Evolutionary conservation across 768 basidiomycete species (phyloP), one percentile per base, ranked within the genome.

Genomic region (Russula vinacea): DNA sequence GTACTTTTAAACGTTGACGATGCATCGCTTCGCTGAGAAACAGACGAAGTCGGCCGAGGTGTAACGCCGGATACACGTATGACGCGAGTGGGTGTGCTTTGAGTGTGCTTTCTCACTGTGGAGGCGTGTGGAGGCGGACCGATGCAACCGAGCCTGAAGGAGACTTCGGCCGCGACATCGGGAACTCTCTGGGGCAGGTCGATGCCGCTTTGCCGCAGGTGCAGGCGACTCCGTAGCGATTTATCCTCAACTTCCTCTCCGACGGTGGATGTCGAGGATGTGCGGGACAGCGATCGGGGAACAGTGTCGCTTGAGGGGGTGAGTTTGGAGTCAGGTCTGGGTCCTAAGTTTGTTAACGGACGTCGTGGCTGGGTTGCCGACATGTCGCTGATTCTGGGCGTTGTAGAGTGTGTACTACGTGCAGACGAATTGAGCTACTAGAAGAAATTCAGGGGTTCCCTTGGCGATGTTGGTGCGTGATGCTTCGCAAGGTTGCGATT

Each of bases 321-420:
- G 10, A 90, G 77, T 70, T 90, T 90, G 6, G 88, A 90, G 67
- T 91, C 89, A 2, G 89, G 89, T 19, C 76, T 70, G 22, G 66
- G 66, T 11, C 70, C 70, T 1, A 72, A 58, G 10, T 67, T 70
- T 24, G 67, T 58, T n/a, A 69, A 61, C 11, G 57, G 56, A 19
- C 71, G 72, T 4, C 74, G 70, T 13, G 70, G 71, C 68, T 61
- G 65, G 16, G 69, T 65, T n/a, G 70, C 52, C 35, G 62, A 61
- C 16, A 62, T 64, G 22, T 71, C 68, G 39, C 72, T 74, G 40
- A 69, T 70, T 11, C 75, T 72, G 32, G 76, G 77, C 14, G 70
- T 67, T 2, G 72, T 73, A 2, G 75, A 75, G 29, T 71, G 68
- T 11, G 76, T 78, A 65, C 80, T 82, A 44, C 79, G 76, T 3